Evolutionary conservation across 2,329 filamentous ascomycete species (phyloP), one percentile per base, ranked within the genome.

Genomic region (Pestalotiopsis sp.): DNA sequence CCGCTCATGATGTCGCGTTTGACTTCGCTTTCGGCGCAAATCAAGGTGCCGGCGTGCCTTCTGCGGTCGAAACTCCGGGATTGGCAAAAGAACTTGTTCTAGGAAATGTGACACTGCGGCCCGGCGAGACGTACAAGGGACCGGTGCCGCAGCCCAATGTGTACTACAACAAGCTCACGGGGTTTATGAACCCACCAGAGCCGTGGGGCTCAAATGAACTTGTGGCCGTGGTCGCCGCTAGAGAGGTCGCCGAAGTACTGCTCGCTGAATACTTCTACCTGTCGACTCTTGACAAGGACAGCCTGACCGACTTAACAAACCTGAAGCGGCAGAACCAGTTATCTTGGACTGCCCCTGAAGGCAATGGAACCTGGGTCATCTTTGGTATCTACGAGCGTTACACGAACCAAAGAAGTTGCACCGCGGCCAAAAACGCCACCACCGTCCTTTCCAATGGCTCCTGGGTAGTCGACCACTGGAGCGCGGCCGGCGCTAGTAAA

Each of bases 391-490:
- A 75, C 63, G 59, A 75, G 68, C 69, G 73, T 4, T 73, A 71
- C 68, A 72, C 71, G 4, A 74, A 74, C 56, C 67, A 73, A 64
- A 70, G 72, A 38, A 71, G 66, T 57, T 73, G 73, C 66, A 66
- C 71, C 13, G 66, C 72, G 1, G 68, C 67, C 1, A 27, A 58
- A 3, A 64, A 71, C 11, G 69, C 72, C 2, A 63, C 70, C 17
- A 69, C 63, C 1, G 70, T 65, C 67, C n/a, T 75, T 17, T 70
- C 70, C 12, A 76, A 76, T 38, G 75, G 74, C 12, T 73, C 73
- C 4, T 75, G 73, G 74, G 70, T 74, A 31, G 72, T 75, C 17
- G 74, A 77, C 61, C 73, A 77, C 49, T 76, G 74, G 59, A 75
- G 73, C 62, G 70, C 69, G 12, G 60, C 68, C 4, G 74, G 75